Evolutionary conservation across 169 alveolate genomes (phyloP).

Genomic region (Cryptosporidium bovis): DNA sequence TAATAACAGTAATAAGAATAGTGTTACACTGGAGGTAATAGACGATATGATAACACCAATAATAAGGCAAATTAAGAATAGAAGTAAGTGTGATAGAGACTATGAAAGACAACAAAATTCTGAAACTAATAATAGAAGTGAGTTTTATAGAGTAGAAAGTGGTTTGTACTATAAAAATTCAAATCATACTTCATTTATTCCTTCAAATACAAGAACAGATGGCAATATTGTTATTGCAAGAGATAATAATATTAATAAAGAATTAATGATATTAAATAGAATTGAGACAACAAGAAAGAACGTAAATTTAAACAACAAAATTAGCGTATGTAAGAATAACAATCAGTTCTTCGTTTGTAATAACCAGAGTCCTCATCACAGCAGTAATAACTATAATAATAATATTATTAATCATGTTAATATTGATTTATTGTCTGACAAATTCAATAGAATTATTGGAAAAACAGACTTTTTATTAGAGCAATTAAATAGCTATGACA

Average conservation of each 20-base stretch:
- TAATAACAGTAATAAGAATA: background rate
- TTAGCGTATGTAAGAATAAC: background rate
- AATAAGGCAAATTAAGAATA: background rate
- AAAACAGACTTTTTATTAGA: slow-evolving; percentile 66
- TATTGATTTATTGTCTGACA: slow-evolving; percentile 26
- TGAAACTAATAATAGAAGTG: background rate
- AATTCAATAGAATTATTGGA: slow-evolving; percentile 39
- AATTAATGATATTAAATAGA: slow-evolving; percentile 40
- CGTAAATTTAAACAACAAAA: slow-evolving; percentile 9
- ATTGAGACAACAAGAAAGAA: slow-evolving; percentile 65
- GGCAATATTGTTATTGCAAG: background rate
- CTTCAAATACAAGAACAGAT: slow-evolving; percentile 9
- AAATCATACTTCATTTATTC: slow-evolving; percentile 7
- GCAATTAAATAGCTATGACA: slow-evolving; percentile 1
- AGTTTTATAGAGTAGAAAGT: background rate
- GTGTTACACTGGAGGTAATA: background rate
- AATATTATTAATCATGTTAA: background rate
- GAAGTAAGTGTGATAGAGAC: background rate
- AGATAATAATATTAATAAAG: slow-evolving; percentile 21
- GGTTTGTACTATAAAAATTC: background rate
- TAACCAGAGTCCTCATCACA: background rate
- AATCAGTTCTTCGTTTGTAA: background rate
- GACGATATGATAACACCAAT: slow-evolving; percentile 9
- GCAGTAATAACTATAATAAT: background rate
- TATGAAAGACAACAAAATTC: no score